Conservation (phyloP, 345 rosid species). For the Lepidium aucheri region DNA sequence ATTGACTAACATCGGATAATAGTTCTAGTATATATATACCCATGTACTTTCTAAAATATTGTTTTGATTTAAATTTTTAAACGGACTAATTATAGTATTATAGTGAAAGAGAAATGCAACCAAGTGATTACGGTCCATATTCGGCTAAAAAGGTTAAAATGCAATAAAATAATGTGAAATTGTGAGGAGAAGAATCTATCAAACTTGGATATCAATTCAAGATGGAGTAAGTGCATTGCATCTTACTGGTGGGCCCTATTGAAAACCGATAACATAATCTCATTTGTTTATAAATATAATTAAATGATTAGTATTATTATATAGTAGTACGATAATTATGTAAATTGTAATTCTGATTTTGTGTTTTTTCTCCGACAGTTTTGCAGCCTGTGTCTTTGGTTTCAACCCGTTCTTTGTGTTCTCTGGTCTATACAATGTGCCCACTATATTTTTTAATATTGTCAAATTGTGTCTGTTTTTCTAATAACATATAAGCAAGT, state of each 20-base stretch:
- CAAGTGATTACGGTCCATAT: not conserved
- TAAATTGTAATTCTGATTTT: not conserved
- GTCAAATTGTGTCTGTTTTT: not conserved
- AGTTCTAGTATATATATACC: too few species aligned
- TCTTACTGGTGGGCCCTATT: slow-evolving; percentile 4
- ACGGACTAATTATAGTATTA: not conserved
- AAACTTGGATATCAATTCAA: not conserved
- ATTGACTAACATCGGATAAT: too few species aligned
- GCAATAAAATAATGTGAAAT: slow-evolving; percentile 4
- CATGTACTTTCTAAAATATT: not conserved
- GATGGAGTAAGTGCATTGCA: slow-evolving; percentile 7
- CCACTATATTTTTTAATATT: not conserved
- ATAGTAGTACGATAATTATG: not conserved
- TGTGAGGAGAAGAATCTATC: slow-evolving; percentile 14
- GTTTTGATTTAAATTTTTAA: not conserved
- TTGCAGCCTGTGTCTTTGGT: not conserved
- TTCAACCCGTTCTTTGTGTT: slow-evolving; percentile 5
- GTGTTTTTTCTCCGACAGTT: slow-evolving; percentile 1
- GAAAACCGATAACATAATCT: slow-evolving; percentile 2
- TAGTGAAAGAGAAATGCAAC: not conserved
- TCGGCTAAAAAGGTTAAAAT: not conserved
- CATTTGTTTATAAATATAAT: not conserved
- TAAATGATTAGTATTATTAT: not conserved
- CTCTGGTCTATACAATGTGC: slow-evolving; percentile 3
- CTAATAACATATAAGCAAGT: not conserved